These are phyloP conservation scores for Violaceomyces palustris DNA, from an alignment of 1,284 basidiomycete species.

Conservation along the genomic window DNA sequence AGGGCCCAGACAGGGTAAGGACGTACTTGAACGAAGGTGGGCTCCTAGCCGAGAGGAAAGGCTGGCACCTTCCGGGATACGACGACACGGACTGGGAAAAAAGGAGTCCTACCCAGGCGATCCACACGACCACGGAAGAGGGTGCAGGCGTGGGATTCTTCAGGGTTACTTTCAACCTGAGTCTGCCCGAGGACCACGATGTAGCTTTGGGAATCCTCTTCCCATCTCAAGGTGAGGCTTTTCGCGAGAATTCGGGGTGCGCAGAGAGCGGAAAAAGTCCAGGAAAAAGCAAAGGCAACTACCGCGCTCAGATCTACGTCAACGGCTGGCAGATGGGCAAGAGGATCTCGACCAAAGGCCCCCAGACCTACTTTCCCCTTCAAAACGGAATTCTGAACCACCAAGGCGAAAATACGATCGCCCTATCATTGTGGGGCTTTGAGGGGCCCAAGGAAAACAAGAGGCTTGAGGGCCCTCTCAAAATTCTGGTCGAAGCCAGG, in stretches of 20 bases:
- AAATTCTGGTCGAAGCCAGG: slow-evolving; percentile 17
- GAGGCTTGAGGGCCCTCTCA: slow-evolving; percentile 6
- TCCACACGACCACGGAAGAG: too few relatives aligned
- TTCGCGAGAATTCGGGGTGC: too few relatives aligned
- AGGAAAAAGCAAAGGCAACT: neutral
- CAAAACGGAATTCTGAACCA: slow-evolving; percentile 19
- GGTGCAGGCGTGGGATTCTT: slow-evolving; percentile 64
- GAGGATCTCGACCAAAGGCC: slow-evolving; percentile 18
- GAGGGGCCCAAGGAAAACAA: slow-evolving; percentile 4
- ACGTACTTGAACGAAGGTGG: slow-evolving; percentile 74
- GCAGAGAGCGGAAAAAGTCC: slow-evolving; percentile 16
- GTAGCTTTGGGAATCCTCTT: slow-evolving; percentile 14
- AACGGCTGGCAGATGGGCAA: slow-evolving; percentile 47
- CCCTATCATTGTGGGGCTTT: slow-evolving; percentile 20
- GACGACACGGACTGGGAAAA: slow-evolving; percentile 62
- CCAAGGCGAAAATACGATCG: slow-evolving; percentile 20
- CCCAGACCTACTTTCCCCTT: slow-evolving; percentile 25
- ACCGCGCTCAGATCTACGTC: slow-evolving; percentile 32
- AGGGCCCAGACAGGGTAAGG: slow-evolving; percentile 68
- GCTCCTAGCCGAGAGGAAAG: slow-evolving; percentile 68
- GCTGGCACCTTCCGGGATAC: slow-evolving; percentile 76
- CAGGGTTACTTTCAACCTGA: slow-evolving; percentile 64
- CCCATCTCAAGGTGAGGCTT: too few relatives aligned
- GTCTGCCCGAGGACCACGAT: slow-evolving; percentile 41
- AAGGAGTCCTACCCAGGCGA: slow-evolving; percentile 59